Base-by-base conservation (phyloP, 2,329 filamentous ascomycete species). In the Penicillium sp. region DNA sequence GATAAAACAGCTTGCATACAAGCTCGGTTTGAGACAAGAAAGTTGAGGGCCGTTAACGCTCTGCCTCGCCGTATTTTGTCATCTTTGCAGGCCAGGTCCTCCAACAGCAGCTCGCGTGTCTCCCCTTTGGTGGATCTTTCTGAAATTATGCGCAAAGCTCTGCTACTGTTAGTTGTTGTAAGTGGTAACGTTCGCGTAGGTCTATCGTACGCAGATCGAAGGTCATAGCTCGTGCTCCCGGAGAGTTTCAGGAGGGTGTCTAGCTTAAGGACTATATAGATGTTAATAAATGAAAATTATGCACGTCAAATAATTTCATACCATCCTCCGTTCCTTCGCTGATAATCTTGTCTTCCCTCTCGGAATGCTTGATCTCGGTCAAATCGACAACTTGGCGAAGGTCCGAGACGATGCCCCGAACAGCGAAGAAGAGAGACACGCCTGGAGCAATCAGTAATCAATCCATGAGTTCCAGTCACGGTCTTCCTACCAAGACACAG, bases 281-380 rank as follows among this genome's bases (percentile, higher is more conserved):
- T n/a, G 41, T 75, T 52, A 76, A 64, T 10, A 28, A 22, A 5
- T 8, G 7, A n/a, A 28, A 4, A 0, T 8, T 5, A 47, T 28
- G 14, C 1, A 6, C 22, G 14, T n/a, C 1, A 10, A 47, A 66
- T 57, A 52, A 45, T 55, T 59, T 34, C 67, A n/a, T 15, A 79
- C 78, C 84, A 70, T 92, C 89, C 69, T 92, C 89, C 2, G 88
- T 90, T 25, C 89, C 86, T 72, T 92, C 88, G 14, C 87, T 90
- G 64, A 91, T 90, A 72, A 90, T 90, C 66, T 88, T 85, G 53
- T 89, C 85, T 71, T 89, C 88, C 38, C 86, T 86, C 60, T 87
- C 84, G 39, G 80, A 71, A 38, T 86, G 83, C 60, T 86, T 86
- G 69, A 95, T 85, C 73, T 88, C 83, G 63, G 88, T 77, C 63